phyloP scores from a whole-genome alignment of 345 rosid species.

The Populus euphratica region DNA sequence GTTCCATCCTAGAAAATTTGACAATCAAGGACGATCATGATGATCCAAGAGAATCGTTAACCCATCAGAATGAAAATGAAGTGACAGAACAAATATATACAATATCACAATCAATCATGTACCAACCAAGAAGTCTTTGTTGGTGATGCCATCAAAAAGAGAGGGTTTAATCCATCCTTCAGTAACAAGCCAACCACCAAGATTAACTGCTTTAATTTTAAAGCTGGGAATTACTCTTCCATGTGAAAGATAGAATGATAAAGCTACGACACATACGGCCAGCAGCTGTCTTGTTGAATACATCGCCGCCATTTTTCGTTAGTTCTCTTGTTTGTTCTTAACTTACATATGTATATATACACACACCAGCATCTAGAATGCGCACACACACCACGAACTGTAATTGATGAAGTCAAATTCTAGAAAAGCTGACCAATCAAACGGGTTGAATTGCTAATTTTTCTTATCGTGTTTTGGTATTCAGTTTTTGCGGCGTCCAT shows the following conservation, averaged over 20 bases:
- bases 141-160: constrained; percentile 58
- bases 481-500: too few species aligned
- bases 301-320: constrained; percentile 4
- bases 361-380: not conserved
- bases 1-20: constrained; percentile 46
- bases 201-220: constrained; percentile 50
- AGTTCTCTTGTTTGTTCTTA: not conserved
- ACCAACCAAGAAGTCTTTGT: constrained; percentile 58
- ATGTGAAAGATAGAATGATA: constrained; percentile 11
- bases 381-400: not conserved
- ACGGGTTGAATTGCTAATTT: not conserved
- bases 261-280: constrained; percentile 1
- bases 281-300: constrained; percentile 8
- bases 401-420: not conserved
- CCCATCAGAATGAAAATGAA: not conserved
- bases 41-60: not conserved
- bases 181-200: constrained; percentile 68
- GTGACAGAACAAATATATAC: not conserved
- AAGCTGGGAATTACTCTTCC: constrained; percentile 21
- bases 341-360: too few species aligned
- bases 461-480: too few species aligned
- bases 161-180: constrained; percentile 74
- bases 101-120: not conserved
- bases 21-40: not conserved
- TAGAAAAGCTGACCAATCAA: constrained; percentile 2